Conservation (phyloP, 352 stramenopile genomes). For the Phytopythium boreale region DNA sequence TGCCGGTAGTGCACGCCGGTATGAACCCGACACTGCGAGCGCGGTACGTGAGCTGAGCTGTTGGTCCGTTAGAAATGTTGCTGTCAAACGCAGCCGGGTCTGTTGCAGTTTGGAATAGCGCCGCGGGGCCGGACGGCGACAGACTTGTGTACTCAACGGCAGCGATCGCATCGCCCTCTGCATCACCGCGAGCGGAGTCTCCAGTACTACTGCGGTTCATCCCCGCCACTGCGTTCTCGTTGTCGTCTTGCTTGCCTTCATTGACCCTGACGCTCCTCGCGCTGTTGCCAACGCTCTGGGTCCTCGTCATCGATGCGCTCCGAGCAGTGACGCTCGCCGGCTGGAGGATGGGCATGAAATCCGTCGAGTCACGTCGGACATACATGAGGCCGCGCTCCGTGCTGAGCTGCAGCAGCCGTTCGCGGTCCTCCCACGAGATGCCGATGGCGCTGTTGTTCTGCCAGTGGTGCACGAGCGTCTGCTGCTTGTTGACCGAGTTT, state of each 20-base stretch:
- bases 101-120: not conserved
- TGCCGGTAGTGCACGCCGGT: not conserved
- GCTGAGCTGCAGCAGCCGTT: slow-evolving; percentile 33
- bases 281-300: not conserved
- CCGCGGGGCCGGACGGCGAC: not conserved
- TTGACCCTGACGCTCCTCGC: not conserved
- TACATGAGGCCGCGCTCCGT: slow-evolving; percentile 9
- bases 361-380: not conserved
- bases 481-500: slow-evolving; percentile 73
- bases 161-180: not conserved
- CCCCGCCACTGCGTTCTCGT: not conserved
- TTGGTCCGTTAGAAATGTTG: not conserved
- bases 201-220: not conserved
- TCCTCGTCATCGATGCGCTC: not conserved
- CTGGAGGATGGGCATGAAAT: not conserved
- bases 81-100: not conserved
- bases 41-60: not conserved
- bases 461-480: slow-evolving; percentile 65
- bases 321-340: not conserved
- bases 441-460: slow-evolving; percentile 71
- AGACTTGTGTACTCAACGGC: not conserved
- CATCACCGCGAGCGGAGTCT: not conserved
- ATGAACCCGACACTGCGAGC: not conserved
- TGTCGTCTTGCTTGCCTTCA: not conserved
- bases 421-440: slow-evolving; percentile 40